phyloP scores from a whole-genome alignment of 441 rosid species.

The Corymbia calophylla region DNA sequence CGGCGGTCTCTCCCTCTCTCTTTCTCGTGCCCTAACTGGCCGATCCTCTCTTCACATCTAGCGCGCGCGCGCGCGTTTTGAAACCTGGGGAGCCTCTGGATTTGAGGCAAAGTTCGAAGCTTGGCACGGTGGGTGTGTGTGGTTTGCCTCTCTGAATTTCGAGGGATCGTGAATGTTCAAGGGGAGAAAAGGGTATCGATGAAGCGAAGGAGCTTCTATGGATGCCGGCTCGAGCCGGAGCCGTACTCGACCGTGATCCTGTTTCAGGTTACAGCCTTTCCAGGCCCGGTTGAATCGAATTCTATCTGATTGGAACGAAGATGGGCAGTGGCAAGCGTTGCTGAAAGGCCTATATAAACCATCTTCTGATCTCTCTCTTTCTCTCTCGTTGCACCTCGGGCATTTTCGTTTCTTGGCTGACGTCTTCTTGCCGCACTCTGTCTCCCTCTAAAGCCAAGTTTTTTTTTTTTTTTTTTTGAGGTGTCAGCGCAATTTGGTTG shows the following conservation, averaged over 20 bases:
- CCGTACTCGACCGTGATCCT: neutral
- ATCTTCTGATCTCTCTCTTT: neutral
- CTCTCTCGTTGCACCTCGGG: neutral
- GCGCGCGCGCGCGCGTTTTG: neutral
- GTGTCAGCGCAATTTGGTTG: neutral
- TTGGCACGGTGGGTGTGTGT: neutral
- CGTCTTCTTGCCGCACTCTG: neutral
- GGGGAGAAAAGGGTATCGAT: neutral
- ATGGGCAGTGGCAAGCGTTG: neutral
- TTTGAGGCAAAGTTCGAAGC: neutral
- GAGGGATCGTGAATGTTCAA: neutral
- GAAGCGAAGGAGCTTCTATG: neutral
- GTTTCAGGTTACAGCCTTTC: neutral
- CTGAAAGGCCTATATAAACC: neutral
- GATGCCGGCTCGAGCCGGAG: neutral
- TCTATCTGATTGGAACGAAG: neutral
- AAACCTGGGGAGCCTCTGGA: neutral
- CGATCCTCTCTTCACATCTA: neutral
- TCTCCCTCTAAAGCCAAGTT: neutral
- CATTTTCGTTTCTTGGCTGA: neutral
- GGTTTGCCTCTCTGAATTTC: neutral
- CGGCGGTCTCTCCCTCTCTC: neutral
- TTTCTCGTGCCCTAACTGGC: neutral
- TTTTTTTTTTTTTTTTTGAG: neutral
- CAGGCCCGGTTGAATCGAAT: neutral